Evolutionary conservation across 345 rosid genomes (phyloP).

Genomic region (Limnanthes douglasii): DNA sequence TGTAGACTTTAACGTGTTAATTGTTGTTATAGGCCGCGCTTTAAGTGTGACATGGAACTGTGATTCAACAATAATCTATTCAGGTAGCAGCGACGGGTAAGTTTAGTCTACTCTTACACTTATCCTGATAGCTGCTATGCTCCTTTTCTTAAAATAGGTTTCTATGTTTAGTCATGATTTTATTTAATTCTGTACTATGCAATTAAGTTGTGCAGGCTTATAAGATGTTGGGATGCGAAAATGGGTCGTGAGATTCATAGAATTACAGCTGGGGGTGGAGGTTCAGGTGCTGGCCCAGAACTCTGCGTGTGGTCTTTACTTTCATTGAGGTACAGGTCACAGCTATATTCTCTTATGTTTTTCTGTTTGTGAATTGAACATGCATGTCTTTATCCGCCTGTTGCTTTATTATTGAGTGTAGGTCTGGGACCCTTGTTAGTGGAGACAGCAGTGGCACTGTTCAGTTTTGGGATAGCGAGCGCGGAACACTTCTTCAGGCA

Average conservation of each 20-base stretch:
- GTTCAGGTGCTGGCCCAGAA: conserved; percentile 53
- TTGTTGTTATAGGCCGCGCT: conserved; percentile 45
- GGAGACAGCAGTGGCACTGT: conserved; percentile 87
- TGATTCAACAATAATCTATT: conserved; percentile 45
- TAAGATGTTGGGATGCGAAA: conserved; percentile 89
- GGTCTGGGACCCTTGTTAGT: conserved; percentile 83
- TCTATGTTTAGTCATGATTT: conserved; percentile 2
- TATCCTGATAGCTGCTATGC: neutral
- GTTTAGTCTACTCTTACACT: conserved; percentile 13
- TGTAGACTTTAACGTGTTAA: conserved; percentile 4
- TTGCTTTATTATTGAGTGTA: conserved; percentile 13
- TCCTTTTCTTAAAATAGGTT: neutral
- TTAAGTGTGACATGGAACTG: conserved; percentile 72
- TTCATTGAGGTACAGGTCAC: conserved; percentile 39
- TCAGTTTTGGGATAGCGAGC: conserved; percentile 83
- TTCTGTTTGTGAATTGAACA: neutral
- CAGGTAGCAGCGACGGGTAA: conserved; percentile 94
- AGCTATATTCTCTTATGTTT: neutral
- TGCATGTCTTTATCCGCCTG: too few relatives aligned
- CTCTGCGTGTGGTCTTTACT: conserved; percentile 90
- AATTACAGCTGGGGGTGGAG: conserved; percentile 82
- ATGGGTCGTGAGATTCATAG: conserved; percentile 61
- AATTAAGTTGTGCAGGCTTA: conserved; percentile 29
- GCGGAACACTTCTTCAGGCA: conserved; percentile 76
- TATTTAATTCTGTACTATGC: too few relatives aligned